A percentile compares a stretch with the other conserved stretches of the same genome.
Conservation (phyloP, 2,329 filamentous ascomycete genomes). For the Penicillium decumbens region DNA sequence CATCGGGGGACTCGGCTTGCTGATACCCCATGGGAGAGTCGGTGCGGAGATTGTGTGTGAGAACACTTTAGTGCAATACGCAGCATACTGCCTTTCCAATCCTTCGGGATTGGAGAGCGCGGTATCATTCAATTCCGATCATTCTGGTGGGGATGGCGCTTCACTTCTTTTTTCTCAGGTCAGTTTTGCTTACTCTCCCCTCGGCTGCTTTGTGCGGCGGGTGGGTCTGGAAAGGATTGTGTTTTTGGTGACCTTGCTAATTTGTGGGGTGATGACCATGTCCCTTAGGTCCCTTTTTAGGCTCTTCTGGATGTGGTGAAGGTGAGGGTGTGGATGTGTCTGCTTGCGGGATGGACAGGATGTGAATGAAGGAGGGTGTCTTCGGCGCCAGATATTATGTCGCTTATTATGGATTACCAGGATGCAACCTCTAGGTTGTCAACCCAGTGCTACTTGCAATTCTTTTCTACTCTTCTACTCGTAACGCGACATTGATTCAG, state of each 20-base stretch:
- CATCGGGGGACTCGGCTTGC: conserved; percentile 57
- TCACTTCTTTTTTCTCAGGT: conserved; percentile 49
- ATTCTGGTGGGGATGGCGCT: conserved; percentile 79
- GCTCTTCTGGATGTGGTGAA: conserved; percentile 7
- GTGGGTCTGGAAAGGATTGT: conserved; percentile 21
- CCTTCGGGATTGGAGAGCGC: conserved; percentile 30
- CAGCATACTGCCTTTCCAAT: conserved; percentile 59
- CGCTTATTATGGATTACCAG: not conserved
- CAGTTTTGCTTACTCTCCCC: conserved; percentile 33
- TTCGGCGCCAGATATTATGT: not conserved
- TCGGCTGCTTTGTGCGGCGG: conserved; percentile 8
- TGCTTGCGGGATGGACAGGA: not conserved
- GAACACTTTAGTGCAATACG: conserved; percentile 95
- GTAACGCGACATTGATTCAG: not conserved
- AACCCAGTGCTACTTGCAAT: not conserved
- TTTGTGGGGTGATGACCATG: conserved; percentile 25
- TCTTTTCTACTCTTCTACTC: not conserved
- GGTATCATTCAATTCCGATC: conserved; percentile 87
- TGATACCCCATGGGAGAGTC: conserved; percentile 74
- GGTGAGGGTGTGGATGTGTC: not conserved
- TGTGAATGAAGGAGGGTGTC: not conserved
- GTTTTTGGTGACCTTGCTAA: conserved; percentile 36
- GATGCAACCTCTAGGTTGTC: not conserved
- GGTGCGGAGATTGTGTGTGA: conserved; percentile 87
- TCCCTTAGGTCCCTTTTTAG: conserved; percentile 9